These are phyloP conservation scores for Nitzschia sp. DNA, from an alignment of 108 stramenopile species.

Conservation along the genomic window DNA sequence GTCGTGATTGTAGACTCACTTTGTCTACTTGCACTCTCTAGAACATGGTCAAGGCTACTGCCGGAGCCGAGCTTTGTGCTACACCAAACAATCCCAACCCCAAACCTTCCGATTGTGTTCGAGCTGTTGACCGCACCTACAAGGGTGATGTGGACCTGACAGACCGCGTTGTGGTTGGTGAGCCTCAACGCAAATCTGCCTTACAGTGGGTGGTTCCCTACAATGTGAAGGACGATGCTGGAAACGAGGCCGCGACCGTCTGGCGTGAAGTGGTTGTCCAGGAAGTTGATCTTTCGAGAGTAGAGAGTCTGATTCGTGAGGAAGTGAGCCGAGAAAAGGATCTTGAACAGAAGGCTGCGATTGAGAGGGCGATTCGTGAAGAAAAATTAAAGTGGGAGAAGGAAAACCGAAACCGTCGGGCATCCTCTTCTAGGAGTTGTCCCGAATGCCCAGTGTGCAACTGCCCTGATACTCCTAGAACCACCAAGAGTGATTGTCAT, in stretches of 20 bases:
- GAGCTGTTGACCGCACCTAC: constrained; percentile 75
- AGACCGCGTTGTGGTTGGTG: constrained; percentile 62
- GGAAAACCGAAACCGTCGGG: constrained; percentile 22
- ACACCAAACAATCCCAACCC: constrained; percentile 52
- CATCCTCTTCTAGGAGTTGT: constrained; percentile 11
- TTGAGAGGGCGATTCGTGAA: constrained; percentile 49
- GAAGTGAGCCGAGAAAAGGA: constrained; percentile 42
- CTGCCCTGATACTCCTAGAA: constrained; percentile 19
- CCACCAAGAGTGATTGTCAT: constrained; percentile 12
- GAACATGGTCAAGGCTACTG: constrained; percentile 61
- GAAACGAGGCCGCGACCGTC: constrained; percentile 75
- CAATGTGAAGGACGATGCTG: constrained; percentile 82
- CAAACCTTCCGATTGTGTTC: constrained; percentile 60
- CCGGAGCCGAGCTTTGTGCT: constrained; percentile 85
- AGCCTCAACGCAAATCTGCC: constrained; percentile 60
- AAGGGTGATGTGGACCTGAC: constrained; percentile 73
- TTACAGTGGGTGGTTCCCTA: constrained; percentile 83
- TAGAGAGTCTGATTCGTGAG: constrained; percentile 54
- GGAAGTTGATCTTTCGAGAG: constrained; percentile 68
- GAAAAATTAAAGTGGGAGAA: constrained; percentile 47
- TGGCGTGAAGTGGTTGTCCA: constrained; percentile 78
- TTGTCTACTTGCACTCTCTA: constrained; percentile 5
- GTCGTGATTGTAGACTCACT: not conserved
- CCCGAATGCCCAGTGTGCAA: constrained; percentile 37
- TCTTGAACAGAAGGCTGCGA: constrained; percentile 39